Evolutionary conservation across 2,329 filamentous ascomycete species (phyloP).

Genomic region (Alternaria arborescens): DNA sequence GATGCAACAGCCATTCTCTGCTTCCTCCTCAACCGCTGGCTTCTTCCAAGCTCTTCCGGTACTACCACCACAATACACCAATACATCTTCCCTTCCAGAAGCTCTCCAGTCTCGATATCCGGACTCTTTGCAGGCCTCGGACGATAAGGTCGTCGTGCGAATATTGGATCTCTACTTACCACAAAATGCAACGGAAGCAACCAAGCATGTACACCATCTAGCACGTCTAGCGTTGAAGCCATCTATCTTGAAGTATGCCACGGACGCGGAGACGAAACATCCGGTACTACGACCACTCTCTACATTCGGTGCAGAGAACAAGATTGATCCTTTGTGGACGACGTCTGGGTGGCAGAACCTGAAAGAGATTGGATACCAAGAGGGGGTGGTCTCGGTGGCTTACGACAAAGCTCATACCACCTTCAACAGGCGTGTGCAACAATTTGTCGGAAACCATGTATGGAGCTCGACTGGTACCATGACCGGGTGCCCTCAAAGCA

Average conservation of each 20-base stretch:
- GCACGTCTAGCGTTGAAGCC: slow-evolving; percentile 33
- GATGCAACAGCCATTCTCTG: slow-evolving; percentile 9
- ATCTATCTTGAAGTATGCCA: slow-evolving; percentile 49
- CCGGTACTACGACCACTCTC: slow-evolving; percentile 69
- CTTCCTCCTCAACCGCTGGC: slow-evolving; percentile 41
- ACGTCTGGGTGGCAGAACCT: slow-evolving; percentile 72
- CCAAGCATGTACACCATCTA: slow-evolving; percentile 28
- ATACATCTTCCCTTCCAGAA: neutral
- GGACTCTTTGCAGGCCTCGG: slow-evolving; percentile 9
- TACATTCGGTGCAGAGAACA: slow-evolving; percentile 65
- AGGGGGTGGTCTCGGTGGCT: slow-evolving; percentile 68
- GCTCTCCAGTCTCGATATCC: neutral
- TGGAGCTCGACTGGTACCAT: slow-evolving; percentile 68
- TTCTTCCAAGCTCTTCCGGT: slow-evolving; percentile 43
- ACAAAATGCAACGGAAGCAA: slow-evolving; percentile 15
- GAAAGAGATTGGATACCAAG: slow-evolving; percentile 65
- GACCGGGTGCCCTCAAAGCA: slow-evolving; percentile 71
- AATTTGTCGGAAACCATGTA: slow-evolving; percentile 67
- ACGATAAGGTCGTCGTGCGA: slow-evolving; percentile 34
- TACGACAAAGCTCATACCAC: slow-evolving; percentile 64
- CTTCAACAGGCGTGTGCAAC: slow-evolving; percentile 65
- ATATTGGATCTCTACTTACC: slow-evolving; percentile 39
- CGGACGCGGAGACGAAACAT: slow-evolving; percentile 71
- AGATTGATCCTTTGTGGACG: slow-evolving; percentile 66
- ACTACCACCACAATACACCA: slow-evolving; percentile 39